Percentiles rank a stretch among this genome's conserved stretches.
phyloP scores from a whole-genome alignment of 1,284 basidiomycete species.

The Boletus albobrunnescens region DNA sequence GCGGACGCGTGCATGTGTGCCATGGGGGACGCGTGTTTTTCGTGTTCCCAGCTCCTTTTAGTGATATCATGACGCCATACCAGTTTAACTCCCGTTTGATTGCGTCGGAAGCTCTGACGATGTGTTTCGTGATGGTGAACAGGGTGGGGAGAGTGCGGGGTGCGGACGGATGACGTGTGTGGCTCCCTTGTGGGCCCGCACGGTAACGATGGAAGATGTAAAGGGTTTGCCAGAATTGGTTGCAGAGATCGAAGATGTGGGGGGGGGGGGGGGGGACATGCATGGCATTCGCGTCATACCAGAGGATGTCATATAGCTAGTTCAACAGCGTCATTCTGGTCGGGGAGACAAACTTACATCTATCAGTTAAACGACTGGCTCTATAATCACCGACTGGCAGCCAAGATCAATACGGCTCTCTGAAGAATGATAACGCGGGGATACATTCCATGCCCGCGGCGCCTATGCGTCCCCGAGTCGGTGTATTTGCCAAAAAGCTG shows the following conservation, averaged over 20 bases:
- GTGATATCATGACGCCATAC: conserved; percentile 22
- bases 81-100: conserved; percentile 10
- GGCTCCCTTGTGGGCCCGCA: not conserved
- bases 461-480: no score
- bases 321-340: conserved; percentile 9
- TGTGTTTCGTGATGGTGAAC: conserved; percentile 12
- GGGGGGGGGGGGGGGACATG: no score
- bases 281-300: conserved; percentile 6
- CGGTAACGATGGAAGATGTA: conserved; percentile 11
- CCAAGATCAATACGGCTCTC: not conserved
- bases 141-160: conserved; percentile 22
- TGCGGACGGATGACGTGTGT: conserved; percentile 17
- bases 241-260: no score
- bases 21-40: conserved; percentile 25
- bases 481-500: no score
- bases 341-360: not conserved
- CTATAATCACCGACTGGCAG: no score
- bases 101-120: conserved; percentile 17
- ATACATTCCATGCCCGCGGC: no score
- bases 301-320: no score
- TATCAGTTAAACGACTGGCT: no score
- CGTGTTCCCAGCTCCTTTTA: conserved; percentile 7
- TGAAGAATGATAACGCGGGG: conserved; percentile 3
- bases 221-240: conserved; percentile 14
- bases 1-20: conserved; percentile 29